These are phyloP conservation scores for Alternaria angustiovoidea DNA, from an alignment of 2,329 filamentous ascomycete species.

Conservation along the genomic window DNA sequence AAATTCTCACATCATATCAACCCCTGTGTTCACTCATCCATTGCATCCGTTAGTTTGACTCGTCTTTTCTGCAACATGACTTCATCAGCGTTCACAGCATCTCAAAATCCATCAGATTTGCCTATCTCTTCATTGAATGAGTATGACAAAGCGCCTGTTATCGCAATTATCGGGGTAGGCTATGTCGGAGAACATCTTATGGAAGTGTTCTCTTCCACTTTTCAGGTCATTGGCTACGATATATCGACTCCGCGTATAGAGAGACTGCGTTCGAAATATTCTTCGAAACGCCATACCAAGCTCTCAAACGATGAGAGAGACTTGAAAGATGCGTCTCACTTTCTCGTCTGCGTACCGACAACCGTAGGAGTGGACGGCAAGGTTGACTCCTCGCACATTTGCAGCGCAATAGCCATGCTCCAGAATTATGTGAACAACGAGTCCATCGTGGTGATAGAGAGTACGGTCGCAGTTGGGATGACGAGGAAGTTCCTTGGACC, in stretches of 20 bases:
- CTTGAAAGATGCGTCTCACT: conserved; percentile 55
- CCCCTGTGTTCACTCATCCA: not conserved
- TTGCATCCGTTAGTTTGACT: not conserved
- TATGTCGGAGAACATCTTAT: conserved; percentile 63
- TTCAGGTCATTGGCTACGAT: conserved; percentile 54
- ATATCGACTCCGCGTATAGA: conserved; percentile 16
- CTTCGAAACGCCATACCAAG: not conserved
- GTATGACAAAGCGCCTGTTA: not conserved
- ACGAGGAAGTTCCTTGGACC: conserved; percentile 60
- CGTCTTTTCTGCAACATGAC: not conserved
- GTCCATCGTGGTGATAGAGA: conserved; percentile 61
- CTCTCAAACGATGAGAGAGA: conserved; percentile 3
- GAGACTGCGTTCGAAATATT: not conserved
- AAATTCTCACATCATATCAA: not conserved
- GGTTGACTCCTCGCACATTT: conserved; percentile 59
- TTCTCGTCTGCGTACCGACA: conserved; percentile 64
- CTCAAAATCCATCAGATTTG: not conserved
- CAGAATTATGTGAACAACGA: conserved; percentile 53
- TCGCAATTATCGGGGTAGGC: conserved; percentile 61
- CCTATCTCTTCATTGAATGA: not conserved
- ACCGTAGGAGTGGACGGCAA: conserved; percentile 57
- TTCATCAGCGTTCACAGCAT: not conserved
- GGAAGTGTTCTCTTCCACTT: conserved; percentile 53
- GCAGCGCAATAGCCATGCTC: conserved; percentile 56
- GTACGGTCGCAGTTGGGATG: conserved; percentile 62